Evolutionary conservation across 495 filamentous ascomycete genomes (phyloP), one percentile per base, ranked within the genome.

Genomic region (Elasticomyces elasticus): DNA sequence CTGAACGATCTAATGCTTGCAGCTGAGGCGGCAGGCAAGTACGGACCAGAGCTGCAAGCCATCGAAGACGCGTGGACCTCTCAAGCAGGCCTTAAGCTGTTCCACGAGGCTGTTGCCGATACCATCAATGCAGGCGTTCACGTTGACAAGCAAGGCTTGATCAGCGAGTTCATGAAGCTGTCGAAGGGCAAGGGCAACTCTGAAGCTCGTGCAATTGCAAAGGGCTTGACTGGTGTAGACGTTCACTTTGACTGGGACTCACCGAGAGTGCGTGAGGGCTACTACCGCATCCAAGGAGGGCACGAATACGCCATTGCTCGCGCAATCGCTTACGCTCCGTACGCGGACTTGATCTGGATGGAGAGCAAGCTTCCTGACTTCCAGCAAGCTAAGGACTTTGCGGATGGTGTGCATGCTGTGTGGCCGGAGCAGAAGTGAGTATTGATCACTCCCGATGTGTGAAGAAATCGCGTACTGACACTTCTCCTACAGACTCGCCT

Each of bases 281-380:
- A 80, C 77, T 97, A 97, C 73, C 76, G 92, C 40, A 83, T 95
- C 66, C 72, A 85, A 69, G 92, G 94, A 54, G 92, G 92, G 51
- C 94, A 87, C 60, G 82, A 88, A 64, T 95, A 88, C 65, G 87
- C 88, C 26, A 77, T 98, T 62, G 95, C 94, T 75, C 81, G 92
- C 31, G 92, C 88, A 4, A 72, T 94, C 38, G 87, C 92, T 1
- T 98, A 89, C 66, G 94, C 89, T 1, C 94, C 92, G 9, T 96
- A 94, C 72, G 83, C 84, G 43, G 92, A 98, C 64, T 76, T 94
- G 62, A 87, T 98, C 69, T 98, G 92, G 92, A 98, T 98, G 92
- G 92, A 98, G 80, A 87, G 82, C 74, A 95, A 95, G 71, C 75
- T 95, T 51, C 92, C 92, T 41, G 92, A 97, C 68, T 97, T 81